phyloP scores from a whole-genome alignment of 768 basidiomycete species.

The Gelatoporia subvermispora region DNA sequence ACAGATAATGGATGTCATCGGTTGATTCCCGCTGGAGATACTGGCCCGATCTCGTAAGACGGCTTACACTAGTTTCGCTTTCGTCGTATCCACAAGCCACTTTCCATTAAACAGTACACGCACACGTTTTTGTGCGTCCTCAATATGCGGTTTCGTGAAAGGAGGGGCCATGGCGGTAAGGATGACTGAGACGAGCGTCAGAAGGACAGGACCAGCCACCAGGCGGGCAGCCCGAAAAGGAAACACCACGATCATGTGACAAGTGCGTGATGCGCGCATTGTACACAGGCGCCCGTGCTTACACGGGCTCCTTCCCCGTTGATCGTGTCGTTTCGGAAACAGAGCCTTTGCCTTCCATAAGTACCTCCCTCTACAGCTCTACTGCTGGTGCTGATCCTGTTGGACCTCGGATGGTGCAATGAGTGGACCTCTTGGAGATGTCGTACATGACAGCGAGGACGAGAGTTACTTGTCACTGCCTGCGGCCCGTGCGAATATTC shows the following conservation, averaged over 20 bases:
- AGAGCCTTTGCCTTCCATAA: no score
- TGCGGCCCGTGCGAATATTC: no score
- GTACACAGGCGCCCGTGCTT: no score
- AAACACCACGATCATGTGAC: no score
- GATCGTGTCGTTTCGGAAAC: no score
- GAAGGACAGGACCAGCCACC: neutral
- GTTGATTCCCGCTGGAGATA: no score
- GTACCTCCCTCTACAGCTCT: no score
- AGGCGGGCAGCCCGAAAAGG: no score
- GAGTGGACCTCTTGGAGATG: neutral
- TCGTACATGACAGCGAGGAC: constrained; percentile 16
- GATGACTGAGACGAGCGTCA: neutral
- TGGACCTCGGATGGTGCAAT: neutral
- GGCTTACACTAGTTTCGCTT: constrained; percentile 57
- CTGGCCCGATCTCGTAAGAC: no score
- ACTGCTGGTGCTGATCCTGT: no score
- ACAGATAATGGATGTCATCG: neutral
- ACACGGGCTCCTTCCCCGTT: no score
- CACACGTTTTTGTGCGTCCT: constrained; percentile 45
- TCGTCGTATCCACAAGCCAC: constrained; percentile 50
- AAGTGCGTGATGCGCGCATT: no score
- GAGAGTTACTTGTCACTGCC: constrained; percentile 10
- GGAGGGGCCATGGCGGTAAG: constrained; percentile 13
- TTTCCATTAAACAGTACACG: constrained; percentile 48
- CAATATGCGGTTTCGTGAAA: constrained; percentile 41